Evolutionary conservation across 257 asterid genomes (phyloP), one percentile per base, ranked within the genome.

Genomic region (Primulina huaijiensis): DNA sequence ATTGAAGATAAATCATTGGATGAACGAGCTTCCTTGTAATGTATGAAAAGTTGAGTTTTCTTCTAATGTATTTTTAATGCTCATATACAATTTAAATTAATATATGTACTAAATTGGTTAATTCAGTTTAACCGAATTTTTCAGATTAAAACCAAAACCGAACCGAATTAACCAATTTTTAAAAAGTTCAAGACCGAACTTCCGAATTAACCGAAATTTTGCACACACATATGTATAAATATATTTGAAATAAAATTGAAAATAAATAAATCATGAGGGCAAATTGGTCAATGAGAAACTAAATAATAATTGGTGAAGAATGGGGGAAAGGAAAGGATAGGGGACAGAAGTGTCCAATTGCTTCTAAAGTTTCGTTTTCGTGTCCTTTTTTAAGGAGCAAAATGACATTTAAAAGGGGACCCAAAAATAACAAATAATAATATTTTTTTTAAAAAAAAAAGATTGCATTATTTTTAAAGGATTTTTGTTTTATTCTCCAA

Each of bases 381-480:
- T 58, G 75, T 19, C 56, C 70, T 35, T 63, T 43, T 43, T 69
- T 55, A 61, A 65, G 57, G 50, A 16, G 35, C 67, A 58, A 62
- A 57, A 6, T 38, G 64, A 30, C 63, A 40, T 7, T 43, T 35
- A 7, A 6, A 68, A 34, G 82, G 82, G 85, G 86, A 73, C 79
- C 83, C 59, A 78, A 50, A 7, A 40, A 14, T 5, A 14, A 2
- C 40, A 4, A 50, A 31, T 27, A 27, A 27, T 27, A 27, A 1
- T n/a, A n/a, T n/a, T n/a, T 27, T 27, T 27, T 27, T 1, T 23
- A 31, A 34, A 4, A 12, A 33, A 6, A 20, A 2, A 34, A 52
- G 1, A 3, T 10, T 38, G 50, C 16, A 29, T 30, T 52, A 17
- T 17, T 0, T 3, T 30, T 8, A 1, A 20, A 21, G 19, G 25